phyloP scores from a whole-genome alignment of 169 alveolate genomes.

The Plasmodium inui region DNA sequence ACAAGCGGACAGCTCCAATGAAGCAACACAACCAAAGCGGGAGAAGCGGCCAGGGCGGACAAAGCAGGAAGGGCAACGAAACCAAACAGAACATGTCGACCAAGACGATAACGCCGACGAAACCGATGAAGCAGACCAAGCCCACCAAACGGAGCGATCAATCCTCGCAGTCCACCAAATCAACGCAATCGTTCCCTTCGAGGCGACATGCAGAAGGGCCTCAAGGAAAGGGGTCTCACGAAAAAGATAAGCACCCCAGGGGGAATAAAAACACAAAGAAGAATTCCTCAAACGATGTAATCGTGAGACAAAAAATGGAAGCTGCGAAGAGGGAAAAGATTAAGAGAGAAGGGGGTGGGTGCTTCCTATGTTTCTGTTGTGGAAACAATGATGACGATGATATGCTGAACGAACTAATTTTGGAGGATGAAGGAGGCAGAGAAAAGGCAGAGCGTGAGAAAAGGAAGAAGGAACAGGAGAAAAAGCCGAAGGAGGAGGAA shows the following conservation, averaged over 20 bases:
- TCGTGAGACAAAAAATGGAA: not conserved
- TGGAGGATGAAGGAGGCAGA: not conserved
- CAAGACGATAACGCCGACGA: too few relatives aligned
- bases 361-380: constrained; percentile 46
- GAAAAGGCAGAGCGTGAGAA: not conserved
- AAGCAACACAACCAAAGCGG: not conserved
- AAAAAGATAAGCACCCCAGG: not conserved
- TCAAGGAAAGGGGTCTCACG: not conserved
- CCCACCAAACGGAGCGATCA: not conserved
- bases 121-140: not conserved
- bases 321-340: not conserved
- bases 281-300: not conserved
- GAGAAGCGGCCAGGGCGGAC: not conserved
- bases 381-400: constrained; percentile 43
- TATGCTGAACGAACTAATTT: not conserved
- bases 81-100: not conserved
- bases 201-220: not conserved
- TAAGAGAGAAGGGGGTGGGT: not conserved
- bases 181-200: not conserved
- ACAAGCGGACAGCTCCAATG: not conserved
- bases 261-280: not conserved
- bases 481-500: constrained; percentile 6
- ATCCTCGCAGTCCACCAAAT: not conserved
- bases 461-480: constrained; percentile 17
- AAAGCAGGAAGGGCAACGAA: not conserved